Conservation (phyloP, 2,329 filamentous ascomycete genomes). For the Alternaria sp. region DNA sequence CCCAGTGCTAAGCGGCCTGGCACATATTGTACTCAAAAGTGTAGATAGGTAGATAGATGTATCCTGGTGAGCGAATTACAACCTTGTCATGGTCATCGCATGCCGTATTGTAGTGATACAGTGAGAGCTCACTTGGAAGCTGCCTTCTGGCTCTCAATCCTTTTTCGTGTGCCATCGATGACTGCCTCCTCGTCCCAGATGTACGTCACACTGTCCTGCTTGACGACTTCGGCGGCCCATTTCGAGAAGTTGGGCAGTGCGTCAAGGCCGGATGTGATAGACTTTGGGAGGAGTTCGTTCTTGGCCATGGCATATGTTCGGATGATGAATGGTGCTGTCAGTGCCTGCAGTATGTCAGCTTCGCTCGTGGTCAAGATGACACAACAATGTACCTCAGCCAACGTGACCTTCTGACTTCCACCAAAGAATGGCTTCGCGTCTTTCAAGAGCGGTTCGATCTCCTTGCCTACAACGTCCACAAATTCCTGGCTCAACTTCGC, state of each 20-base stretch:
- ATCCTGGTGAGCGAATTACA: background rate
- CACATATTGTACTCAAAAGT: conserved; percentile 10
- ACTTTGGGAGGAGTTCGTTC: conserved; percentile 62
- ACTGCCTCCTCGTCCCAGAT: conserved; percentile 44
- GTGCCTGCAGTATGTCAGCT: conserved; percentile 55
- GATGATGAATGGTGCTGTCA: conserved; percentile 72
- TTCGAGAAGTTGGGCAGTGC: conserved; percentile 71
- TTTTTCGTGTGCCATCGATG: conserved; percentile 30
- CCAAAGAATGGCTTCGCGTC: conserved; percentile 57
- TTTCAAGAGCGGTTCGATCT: conserved; percentile 74
- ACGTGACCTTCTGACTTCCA: conserved; percentile 64
- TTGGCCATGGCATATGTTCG: conserved; percentile 65
- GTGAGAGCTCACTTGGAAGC: conserved; percentile 22
- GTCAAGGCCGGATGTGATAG: conserved; percentile 58
- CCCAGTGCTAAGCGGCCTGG: background rate
- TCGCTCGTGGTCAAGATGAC: background rate
- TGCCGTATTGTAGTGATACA: background rate
- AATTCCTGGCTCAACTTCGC: conserved; percentile 60
- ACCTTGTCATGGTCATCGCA: conserved; percentile 3
- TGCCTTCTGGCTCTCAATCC: conserved; percentile 36
- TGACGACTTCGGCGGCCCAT: conserved; percentile 69
- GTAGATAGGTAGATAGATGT: conserved; percentile 10
- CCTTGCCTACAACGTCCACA: conserved; percentile 68
- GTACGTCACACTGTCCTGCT: conserved; percentile 70
- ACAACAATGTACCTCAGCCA: conserved; percentile 70